Evolutionary conservation across 108 stramenopile species (phyloP).

Genomic region (Nannochloropsis oceanica): DNA sequence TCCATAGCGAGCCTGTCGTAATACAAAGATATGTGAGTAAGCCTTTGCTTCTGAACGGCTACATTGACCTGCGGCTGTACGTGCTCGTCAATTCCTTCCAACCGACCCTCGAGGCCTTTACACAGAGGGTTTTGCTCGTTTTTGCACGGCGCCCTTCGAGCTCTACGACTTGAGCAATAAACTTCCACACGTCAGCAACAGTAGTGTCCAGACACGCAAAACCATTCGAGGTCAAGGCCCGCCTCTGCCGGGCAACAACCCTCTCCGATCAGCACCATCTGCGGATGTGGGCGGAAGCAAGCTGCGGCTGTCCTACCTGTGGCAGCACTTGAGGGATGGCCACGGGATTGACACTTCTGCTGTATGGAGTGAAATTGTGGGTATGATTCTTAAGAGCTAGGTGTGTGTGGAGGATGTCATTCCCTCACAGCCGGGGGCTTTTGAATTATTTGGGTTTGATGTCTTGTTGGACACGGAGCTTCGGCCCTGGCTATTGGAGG

Average conservation of each 20-base stretch:
- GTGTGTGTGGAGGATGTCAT: constrained; percentile 49
- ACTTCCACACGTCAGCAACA: constrained; percentile 45
- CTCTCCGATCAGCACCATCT: not conserved
- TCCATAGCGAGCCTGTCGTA: constrained; percentile 46
- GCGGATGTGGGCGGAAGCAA: constrained; percentile 15
- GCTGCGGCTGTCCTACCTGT: constrained; percentile 13
- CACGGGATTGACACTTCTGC: constrained; percentile 20
- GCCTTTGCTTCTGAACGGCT: constrained; percentile 42
- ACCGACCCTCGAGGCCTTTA: constrained; percentile 53
- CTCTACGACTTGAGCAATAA: constrained; percentile 20
- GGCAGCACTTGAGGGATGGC: constrained; percentile 15
- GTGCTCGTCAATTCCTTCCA: constrained; percentile 64
- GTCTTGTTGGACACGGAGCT: constrained; percentile 39
- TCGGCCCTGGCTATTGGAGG: constrained; percentile 47
- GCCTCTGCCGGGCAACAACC: not conserved
- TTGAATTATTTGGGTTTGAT: constrained; percentile 49
- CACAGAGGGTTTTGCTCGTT: constrained; percentile 53
- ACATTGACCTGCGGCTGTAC: constrained; percentile 59
- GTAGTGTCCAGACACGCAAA: constrained; percentile 33
- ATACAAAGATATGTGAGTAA: constrained; percentile 41
- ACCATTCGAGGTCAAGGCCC: constrained; percentile 10
- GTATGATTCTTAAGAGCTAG: constrained; percentile 43
- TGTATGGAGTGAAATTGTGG: constrained; percentile 22
- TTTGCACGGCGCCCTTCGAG: constrained; percentile 36
- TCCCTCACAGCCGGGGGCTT: constrained; percentile 34